These are phyloP conservation scores for Helotiales sp. DNA, from an alignment of 2,329 filamentous ascomycete species.

Conservation along the genomic window DNA sequence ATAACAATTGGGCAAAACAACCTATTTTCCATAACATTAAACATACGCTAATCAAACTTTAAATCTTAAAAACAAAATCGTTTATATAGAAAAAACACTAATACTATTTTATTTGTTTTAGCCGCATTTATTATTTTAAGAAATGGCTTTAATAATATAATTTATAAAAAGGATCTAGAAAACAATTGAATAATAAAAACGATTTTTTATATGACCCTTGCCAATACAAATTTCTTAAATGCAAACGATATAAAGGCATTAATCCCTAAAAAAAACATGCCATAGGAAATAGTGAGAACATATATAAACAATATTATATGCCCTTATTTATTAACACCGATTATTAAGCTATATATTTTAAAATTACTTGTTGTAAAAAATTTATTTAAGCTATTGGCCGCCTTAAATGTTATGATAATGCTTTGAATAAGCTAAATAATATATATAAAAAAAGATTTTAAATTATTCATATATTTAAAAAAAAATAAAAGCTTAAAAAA, in stretches of 20 bases:
- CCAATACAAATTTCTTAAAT: constrained; percentile 17
- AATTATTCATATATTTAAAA: background rate
- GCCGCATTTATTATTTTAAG: constrained; percentile 35
- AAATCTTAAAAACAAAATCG: constrained; percentile 32
- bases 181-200: constrained; percentile 37
- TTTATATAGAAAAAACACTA: constrained; percentile 49
- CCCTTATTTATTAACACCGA: constrained; percentile 31
- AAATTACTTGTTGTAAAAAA: constrained; percentile 23
- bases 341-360: constrained; percentile 33
- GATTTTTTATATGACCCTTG: background rate
- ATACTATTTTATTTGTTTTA: constrained; percentile 45
- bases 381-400: background rate
- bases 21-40: constrained; percentile 37
- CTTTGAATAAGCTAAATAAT: background rate
- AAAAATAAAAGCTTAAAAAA: background rate
- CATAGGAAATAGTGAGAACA: constrained; percentile 28
- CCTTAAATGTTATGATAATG: background rate
- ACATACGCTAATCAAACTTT: constrained; percentile 22
- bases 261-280: constrained; percentile 28
- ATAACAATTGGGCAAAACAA: constrained; percentile 31
- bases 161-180: constrained; percentile 34
- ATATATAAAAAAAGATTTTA: background rate
- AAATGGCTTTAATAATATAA: constrained; percentile 39
- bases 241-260: constrained; percentile 24
- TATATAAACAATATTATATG: constrained; percentile 34